Percentiles rank a stretch among this genome's conserved stretches.
These are phyloP conservation scores for Isatis tinctoria DNA, from an alignment of 345 rosid species.

Conservation along the genomic window DNA sequence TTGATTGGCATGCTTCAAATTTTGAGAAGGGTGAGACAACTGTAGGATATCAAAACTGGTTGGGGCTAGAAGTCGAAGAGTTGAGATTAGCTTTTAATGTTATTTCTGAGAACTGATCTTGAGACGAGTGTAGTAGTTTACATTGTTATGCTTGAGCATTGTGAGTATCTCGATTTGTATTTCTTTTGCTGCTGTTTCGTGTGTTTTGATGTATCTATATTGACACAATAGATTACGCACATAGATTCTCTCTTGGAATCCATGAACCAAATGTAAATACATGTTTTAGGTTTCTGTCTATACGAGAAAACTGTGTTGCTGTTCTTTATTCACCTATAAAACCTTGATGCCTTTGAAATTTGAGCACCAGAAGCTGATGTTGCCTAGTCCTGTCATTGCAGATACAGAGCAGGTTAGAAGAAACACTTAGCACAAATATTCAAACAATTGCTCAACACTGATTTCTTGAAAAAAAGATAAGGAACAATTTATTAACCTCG, in stretches of 20 bases:
- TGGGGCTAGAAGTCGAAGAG: conserved; percentile 42
- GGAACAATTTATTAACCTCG: conserved; percentile 34
- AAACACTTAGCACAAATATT: neutral
- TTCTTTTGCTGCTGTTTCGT: neutral
- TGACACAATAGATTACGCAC: conserved; percentile 8
- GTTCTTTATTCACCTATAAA: neutral
- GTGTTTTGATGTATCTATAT: conserved; percentile 9
- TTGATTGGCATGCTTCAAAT: no score
- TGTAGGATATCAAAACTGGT: conserved; percentile 80
- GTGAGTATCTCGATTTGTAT: no score
- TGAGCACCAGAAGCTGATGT: neutral
- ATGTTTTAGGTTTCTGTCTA: neutral
- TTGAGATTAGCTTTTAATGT: no score
- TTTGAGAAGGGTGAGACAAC: conserved; percentile 30
- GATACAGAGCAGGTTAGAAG: neutral
- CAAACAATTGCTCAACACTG: neutral
- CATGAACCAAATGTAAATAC: conserved; percentile 19
- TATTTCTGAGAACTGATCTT: no score
- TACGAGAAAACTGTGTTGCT: neutral
- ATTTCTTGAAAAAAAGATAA: neutral
- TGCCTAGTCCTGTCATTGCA: conserved; percentile 25
- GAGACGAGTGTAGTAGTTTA: no score
- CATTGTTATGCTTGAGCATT: no score
- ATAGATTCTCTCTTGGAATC: conserved; percentile 24
- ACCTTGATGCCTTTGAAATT: neutral